Evolutionary conservation across 78 protist genomes (phyloP), one percentile per base, ranked within the genome.

Genomic region (Monosiga brevicollis): DNA sequence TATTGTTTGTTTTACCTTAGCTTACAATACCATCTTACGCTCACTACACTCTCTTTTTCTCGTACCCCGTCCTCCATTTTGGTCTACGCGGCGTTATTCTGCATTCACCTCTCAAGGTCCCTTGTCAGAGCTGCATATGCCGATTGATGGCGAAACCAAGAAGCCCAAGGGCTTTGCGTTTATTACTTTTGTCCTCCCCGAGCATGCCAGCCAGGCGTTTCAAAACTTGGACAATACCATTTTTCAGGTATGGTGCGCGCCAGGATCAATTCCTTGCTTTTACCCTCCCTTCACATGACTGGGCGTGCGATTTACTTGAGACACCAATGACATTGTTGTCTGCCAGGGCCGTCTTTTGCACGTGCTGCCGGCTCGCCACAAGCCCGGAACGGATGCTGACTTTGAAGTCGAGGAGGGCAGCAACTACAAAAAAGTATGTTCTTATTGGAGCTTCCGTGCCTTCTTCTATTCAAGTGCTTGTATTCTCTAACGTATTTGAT

Each of bases 261-360:
- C n/a, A n/a, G n/a, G n/a, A n/a, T n/a, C n/a, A n/a, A n/a, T n/a
- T n/a, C n/a, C n/a, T n/a, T n/a, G n/a, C n/a, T n/a, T n/a, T n/a
- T n/a, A n/a, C n/a, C n/a, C n/a, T n/a, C n/a, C n/a, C n/a, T n/a
- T n/a, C n/a, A n/a, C n/a, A n/a, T n/a, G n/a, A n/a, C n/a, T n/a
- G n/a, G n/a, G n/a, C n/a, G n/a, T n/a, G n/a, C n/a, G n/a, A n/a
- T n/a, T n/a, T n/a, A n/a, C n/a, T n/a, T n/a, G n/a, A n/a, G n/a
- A n/a, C n/a, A n/a, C n/a, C 15, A 3, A 9, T 9, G 32, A 3
- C n/a, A n/a, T n/a, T n/a, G n/a, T n/a, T n/a, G 3, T 36, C 0
- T 73, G 55, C 42, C 87, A 89, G 81, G 96, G 97, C 15, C 82
- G 99, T 1, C 41, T 94, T 6, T 29, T 97, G 54, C 94, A 94